Percentiles rank a stretch among this genome's conserved stretches.
Conservation (phyloP, 2,329 filamentous ascomycete species). For the Ophidiomyces ophidiicola region DNA sequence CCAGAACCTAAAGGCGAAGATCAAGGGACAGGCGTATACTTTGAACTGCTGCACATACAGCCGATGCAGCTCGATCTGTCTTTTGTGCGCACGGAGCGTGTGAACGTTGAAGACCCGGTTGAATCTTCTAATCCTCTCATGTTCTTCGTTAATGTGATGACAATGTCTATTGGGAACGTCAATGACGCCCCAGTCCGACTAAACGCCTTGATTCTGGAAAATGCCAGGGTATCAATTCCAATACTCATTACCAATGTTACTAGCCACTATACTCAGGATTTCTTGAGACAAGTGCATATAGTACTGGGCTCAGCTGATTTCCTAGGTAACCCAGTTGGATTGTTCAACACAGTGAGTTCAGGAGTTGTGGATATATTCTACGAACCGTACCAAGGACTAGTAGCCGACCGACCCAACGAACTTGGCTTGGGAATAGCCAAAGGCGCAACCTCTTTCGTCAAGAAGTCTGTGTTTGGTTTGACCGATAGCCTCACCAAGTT, state of each 20-base stretch:
- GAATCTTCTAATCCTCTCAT: slow-evolving; percentile 87
- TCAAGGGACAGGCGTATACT: slow-evolving; percentile 88
- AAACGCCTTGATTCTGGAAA: slow-evolving; percentile 89
- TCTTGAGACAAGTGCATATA: slow-evolving; percentile 90
- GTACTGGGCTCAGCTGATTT: slow-evolving; percentile 96
- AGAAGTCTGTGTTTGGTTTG: slow-evolving; percentile 96
- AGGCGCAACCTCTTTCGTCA: slow-evolving; percentile 90
- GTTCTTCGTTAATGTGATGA: slow-evolving; percentile 97
- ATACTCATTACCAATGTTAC: slow-evolving; percentile 76
- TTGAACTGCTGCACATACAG: slow-evolving; percentile 90
- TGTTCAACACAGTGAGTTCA: slow-evolving; percentile 97
- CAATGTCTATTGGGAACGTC: slow-evolving; percentile 98
- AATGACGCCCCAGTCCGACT: slow-evolving; percentile 92
- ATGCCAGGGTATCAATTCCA: slow-evolving; percentile 77
- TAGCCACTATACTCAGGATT: slow-evolving; percentile 94
- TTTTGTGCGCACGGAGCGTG: slow-evolving; percentile 88
- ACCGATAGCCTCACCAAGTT: slow-evolving; percentile 96
- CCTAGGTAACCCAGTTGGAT: slow-evolving; percentile 87
- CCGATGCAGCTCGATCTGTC: slow-evolving; percentile 97
- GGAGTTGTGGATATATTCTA: slow-evolving; percentile 98
- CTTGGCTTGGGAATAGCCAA: slow-evolving; percentile 92
- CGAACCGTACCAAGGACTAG: slow-evolving; percentile 94
- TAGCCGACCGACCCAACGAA: slow-evolving; percentile 90
- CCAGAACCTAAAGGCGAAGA: slow-evolving; percentile 81
- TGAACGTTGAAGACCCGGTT: slow-evolving; percentile 91